Conservation (phyloP, 225 moss, liverwort and hornwort species). For the Bryoerythrophyllum caledonicum region DNA sequence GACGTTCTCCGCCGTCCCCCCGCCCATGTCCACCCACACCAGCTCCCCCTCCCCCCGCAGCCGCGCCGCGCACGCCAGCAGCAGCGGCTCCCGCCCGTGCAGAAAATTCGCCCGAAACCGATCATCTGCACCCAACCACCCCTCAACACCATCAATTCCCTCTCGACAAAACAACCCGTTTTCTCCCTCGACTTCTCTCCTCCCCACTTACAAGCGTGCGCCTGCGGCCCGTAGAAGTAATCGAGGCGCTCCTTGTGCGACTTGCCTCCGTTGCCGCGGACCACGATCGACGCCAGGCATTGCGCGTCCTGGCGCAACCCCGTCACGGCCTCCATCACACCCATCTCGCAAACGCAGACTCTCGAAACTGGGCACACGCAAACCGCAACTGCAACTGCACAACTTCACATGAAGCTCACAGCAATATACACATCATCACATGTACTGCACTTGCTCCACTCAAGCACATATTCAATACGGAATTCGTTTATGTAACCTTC, state of each 20-base stretch:
- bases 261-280: conserved; percentile 69
- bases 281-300: conserved; percentile 81
- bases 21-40: conserved; percentile 70
- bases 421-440: not conserved
- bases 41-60: conserved; percentile 35
- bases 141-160: not conserved
- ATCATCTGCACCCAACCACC: conserved; percentile 41
- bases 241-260: conserved; percentile 93
- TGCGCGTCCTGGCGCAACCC: conserved; percentile 74
- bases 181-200: too few species aligned
- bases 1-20: conserved; percentile 64
- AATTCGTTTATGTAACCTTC: not conserved
- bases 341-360: not conserved
- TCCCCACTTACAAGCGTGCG: conserved; percentile 85
- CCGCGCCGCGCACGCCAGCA: conserved; percentile 51
- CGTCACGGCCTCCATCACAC: conserved; percentile 42
- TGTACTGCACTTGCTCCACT: not conserved
- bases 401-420: not conserved
- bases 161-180: too few species aligned
- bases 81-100: conserved; percentile 55
- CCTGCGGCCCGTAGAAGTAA: conserved; percentile 90
- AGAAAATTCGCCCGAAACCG: conserved; percentile 54
- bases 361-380: too few species aligned
- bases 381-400: not conserved
- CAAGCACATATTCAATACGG: not conserved